Evolutionary conservation across 2,329 filamentous ascomycete genomes (phyloP).

Genomic region (Corniculantispora saksenae): DNA sequence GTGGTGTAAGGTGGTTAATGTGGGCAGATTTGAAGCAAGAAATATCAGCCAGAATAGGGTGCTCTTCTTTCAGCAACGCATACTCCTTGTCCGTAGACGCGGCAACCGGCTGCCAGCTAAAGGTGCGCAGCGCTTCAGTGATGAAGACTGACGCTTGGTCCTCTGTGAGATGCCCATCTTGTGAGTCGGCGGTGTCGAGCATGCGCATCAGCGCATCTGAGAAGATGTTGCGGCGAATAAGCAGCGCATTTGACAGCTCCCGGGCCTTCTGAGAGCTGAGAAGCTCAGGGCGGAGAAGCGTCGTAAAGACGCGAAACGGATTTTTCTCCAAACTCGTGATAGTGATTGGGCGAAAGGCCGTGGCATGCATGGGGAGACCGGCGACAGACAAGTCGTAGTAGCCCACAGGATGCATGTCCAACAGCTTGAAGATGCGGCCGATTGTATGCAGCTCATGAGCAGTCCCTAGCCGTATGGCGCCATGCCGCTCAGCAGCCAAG

Average conservation of each 20-base stretch:
- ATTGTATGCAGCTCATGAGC: slow-evolving; percentile 44
- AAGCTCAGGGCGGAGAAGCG: slow-evolving; percentile 42
- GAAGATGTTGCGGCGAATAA: slow-evolving; percentile 45
- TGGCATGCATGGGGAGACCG: slow-evolving; percentile 52
- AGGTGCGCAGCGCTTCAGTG: slow-evolving; percentile 44
- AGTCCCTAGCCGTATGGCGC: slow-evolving; percentile 51
- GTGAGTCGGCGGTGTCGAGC: slow-evolving; percentile 36
- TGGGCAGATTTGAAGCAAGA: slow-evolving; percentile 44
- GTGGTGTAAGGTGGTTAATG: slow-evolving; percentile 56
- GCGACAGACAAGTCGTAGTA: slow-evolving; percentile 53
- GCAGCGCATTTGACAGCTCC: slow-evolving; percentile 34
- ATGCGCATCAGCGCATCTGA: slow-evolving; percentile 38
- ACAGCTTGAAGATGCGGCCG: slow-evolving; percentile 44
- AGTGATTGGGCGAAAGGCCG: slow-evolving; percentile 48
- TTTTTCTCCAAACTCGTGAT: slow-evolving; percentile 37
- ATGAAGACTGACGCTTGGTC: slow-evolving; percentile 41
- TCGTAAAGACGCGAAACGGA: slow-evolving; percentile 45
- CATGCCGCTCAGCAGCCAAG: slow-evolving; percentile 39
- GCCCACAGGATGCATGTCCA: slow-evolving; percentile 51
- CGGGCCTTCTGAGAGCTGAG: slow-evolving; percentile 30
- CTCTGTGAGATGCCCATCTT: slow-evolving; percentile 29
- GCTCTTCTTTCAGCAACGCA: slow-evolving; percentile 40
- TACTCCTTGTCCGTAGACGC: slow-evolving; percentile 45
- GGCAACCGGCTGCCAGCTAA: slow-evolving; percentile 48
- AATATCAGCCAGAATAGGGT: slow-evolving; percentile 51